Percentiles rank a stretch among this genome's conserved stretches.
Conservation (phyloP, 257 asterid genomes). For the Fraxinus cuspidata region DNA sequence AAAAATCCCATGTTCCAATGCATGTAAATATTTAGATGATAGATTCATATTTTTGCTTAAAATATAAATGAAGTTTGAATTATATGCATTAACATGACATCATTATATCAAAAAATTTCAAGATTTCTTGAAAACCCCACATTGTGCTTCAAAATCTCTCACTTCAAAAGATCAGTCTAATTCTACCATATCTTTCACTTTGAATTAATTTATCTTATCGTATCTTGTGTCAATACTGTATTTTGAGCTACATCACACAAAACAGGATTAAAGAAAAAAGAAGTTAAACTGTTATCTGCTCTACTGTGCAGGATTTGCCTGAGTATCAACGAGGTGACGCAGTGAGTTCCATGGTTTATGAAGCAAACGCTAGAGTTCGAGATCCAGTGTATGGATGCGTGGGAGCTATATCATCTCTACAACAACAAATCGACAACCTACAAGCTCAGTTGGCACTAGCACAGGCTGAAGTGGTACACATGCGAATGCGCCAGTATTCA, state of each 20-base stretch:
- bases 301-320: conserved; percentile 43
- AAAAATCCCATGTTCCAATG: conserved; percentile 1
- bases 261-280: neutral
- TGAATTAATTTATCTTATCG: neutral
- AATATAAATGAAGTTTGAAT: conserved; percentile 11
- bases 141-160: neutral
- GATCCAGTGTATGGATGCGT: conserved; percentile 77
- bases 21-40: conserved; percentile 18
- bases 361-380: conserved; percentile 61
- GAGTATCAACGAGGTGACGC: conserved; percentile 70
- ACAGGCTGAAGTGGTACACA: conserved; percentile 66
- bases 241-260: conserved; percentile 2
- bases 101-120: conserved; percentile 25
- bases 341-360: conserved; percentile 67
- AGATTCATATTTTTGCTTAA: conserved; percentile 17
- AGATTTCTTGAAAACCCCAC: neutral
- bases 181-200: neutral
- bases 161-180: neutral
- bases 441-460: conserved; percentile 62
- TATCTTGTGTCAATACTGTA: neutral
- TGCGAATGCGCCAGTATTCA: conserved; percentile 73
- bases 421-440: conserved; percentile 54
- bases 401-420: conserved; percentile 61
- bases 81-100: conserved; percentile 27
- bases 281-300: neutral